phyloP scores from a whole-genome alignment of 2,329 filamentous ascomycete genomes.

The Venturia oleaginea region DNA sequence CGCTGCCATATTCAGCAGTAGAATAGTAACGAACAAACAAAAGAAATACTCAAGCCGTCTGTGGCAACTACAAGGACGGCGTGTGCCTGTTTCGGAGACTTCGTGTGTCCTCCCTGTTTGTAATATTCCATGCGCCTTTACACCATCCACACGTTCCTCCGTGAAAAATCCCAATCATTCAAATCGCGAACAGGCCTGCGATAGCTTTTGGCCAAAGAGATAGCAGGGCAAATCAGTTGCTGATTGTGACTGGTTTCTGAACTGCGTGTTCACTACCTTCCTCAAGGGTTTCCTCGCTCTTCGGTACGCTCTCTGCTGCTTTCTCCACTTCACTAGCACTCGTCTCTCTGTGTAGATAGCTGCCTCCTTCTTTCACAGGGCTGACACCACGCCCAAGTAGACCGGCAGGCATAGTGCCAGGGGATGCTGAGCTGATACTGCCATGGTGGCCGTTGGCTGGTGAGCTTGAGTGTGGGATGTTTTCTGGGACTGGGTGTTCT shows the following conservation, averaged over 20 bases:
- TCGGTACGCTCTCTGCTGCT: constrained; percentile 15
- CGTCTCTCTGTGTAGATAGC: constrained; percentile 74
- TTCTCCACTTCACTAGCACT: constrained; percentile 47
- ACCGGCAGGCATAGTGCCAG: constrained; percentile 29
- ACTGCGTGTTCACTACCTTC: constrained; percentile 12
- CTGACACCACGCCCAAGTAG: constrained; percentile 53
- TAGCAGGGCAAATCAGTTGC: constrained; percentile 10
- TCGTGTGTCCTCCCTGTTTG: neutral
- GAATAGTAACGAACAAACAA: neutral
- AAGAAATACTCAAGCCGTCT: neutral
- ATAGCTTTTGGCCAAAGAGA: neutral
- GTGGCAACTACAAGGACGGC: neutral
- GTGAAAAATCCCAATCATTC: neutral
- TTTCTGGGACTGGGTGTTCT: constrained; percentile 89
- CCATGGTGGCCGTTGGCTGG: constrained; percentile 33
- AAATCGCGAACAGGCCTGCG: neutral
- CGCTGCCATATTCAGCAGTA: neutral
- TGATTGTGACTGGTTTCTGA: neutral
- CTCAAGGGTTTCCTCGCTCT: neutral
- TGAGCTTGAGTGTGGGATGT: constrained; percentile 79
- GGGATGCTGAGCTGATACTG: constrained; percentile 15
- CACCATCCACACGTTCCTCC: neutral
- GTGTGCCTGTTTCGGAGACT: neutral
- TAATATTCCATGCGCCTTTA: neutral
- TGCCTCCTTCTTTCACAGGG: constrained; percentile 76